Conservation (phyloP, 164 flowering plant genomes). For the Chimonanthus salicifolius region DNA sequence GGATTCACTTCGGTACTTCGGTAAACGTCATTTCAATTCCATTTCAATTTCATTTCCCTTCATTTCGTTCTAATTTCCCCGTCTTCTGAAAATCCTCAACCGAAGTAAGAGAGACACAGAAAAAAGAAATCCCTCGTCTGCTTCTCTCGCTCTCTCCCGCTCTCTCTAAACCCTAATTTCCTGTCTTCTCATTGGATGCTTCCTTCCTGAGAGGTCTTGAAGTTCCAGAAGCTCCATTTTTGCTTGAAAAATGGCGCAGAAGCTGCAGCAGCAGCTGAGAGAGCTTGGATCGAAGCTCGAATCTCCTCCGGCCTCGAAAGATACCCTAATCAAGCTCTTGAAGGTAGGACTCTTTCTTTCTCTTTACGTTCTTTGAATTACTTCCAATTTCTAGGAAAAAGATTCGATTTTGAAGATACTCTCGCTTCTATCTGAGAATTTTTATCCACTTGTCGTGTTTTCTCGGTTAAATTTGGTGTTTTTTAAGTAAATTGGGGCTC, state of each 20-base stretch:
- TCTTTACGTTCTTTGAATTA: background rate
- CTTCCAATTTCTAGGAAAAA: background rate
- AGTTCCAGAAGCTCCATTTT: background rate
- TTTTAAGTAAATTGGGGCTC: background rate
- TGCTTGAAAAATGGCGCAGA: conserved; percentile 40
- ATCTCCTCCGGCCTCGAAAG: conserved; percentile 62
- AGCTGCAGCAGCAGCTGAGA: conserved; percentile 56
- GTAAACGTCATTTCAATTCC: conserved; percentile 12
- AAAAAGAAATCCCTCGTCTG: background rate
- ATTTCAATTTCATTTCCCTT: conserved; percentile 10
- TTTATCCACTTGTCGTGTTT: background rate
- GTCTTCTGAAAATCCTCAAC: conserved; percentile 2
- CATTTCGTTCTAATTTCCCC: conserved; percentile 1
- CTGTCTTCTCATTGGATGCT: background rate
- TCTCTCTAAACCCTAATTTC: background rate
- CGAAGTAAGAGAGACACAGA: background rate
- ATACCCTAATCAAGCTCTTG: conserved; percentile 67
- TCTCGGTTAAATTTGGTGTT: background rate
- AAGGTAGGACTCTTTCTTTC: conserved; percentile 38
- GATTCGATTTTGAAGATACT: background rate
- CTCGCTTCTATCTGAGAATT: background rate
- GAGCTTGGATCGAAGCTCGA: conserved; percentile 88
- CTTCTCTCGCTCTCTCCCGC: background rate
- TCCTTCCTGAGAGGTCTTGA: background rate
- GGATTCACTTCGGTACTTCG: background rate